Evolutionary conservation across 495 filamentous ascomycete genomes (phyloP).

Genomic region (Alectoria sarmentosa): DNA sequence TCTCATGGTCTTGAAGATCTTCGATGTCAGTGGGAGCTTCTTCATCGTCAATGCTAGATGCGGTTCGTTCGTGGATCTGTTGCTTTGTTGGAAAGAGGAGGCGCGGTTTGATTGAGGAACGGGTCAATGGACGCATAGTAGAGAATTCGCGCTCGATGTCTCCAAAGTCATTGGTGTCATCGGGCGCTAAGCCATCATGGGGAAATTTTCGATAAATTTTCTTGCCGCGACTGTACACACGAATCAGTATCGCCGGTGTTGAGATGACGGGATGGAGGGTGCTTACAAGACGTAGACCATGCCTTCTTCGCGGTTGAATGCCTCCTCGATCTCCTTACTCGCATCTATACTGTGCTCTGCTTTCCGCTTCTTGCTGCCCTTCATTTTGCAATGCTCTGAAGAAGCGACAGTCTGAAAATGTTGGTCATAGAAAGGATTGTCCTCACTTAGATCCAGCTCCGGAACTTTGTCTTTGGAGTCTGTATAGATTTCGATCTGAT

Average conservation of each 20-base stretch:
- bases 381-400: conserved; percentile 32
- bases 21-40: conserved; percentile 52
- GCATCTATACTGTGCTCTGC: conserved; percentile 39
- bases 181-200: conserved; percentile 38
- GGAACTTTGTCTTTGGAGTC: conserved; percentile 85
- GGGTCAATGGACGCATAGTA: conserved; percentile 51
- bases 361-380: conserved; percentile 37
- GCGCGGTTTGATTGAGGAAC: conserved; percentile 73
- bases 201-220: conserved; percentile 60
- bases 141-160: conserved; percentile 36
- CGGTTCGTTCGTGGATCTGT: conserved; percentile 29
- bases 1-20: conserved; percentile 35
- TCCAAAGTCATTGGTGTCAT: conserved; percentile 24
- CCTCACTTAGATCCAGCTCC: conserved; percentile 51
- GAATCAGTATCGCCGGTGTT: conserved; percentile 28
- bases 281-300: conserved; percentile 86
- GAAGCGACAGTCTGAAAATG: conserved; percentile 28
- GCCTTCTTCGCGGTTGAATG: conserved; percentile 62
- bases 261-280: conserved; percentile 11
- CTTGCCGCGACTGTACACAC: conserved; percentile 68
- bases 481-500: conserved; percentile 74
- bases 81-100: conserved; percentile 65
- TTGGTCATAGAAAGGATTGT: conserved; percentile 70
- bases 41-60: conserved; percentile 45
- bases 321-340: conserved; percentile 52